These are phyloP conservation scores for Candida qinlingensis DNA, from an alignment of 805 yeast species.

Conservation along the genomic window DNA sequence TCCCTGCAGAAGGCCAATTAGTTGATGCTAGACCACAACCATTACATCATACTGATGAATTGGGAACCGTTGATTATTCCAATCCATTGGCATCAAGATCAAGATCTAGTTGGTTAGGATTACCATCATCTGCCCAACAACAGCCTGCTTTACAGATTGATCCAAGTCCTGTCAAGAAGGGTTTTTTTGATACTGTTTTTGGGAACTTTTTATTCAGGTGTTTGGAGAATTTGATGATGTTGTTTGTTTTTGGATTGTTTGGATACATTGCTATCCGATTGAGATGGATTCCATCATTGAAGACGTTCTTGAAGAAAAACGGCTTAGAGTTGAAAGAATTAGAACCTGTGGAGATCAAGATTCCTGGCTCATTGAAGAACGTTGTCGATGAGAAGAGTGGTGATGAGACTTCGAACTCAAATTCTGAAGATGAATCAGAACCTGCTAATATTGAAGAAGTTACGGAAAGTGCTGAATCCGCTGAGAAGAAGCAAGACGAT, in stretches of 20 bases:
- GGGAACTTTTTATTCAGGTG: slow-evolving; percentile 29
- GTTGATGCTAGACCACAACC: slow-evolving; percentile 8
- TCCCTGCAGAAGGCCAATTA: slow-evolving; percentile 4
- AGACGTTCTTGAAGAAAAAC: slow-evolving; percentile 26
- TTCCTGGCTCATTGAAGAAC: slow-evolving; percentile 3
- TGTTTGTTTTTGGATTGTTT: slow-evolving; percentile 25
- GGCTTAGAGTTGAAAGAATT: slow-evolving; percentile 28
- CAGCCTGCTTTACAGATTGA: slow-evolving; percentile 21
- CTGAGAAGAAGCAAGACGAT: not conserved
- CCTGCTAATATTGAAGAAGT: not conserved
- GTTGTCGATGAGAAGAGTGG: slow-evolving; percentile 1
- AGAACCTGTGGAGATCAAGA: slow-evolving; percentile 12
- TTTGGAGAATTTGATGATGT: slow-evolving; percentile 36
- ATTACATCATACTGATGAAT: not conserved
- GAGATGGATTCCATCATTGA: slow-evolving; percentile 29
- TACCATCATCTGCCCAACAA: slow-evolving; percentile 13
- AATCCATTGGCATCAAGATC: slow-evolving; percentile 13
- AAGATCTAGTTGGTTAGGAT: slow-evolving; percentile 15
- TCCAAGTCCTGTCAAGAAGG: slow-evolving; percentile 17
- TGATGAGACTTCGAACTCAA: not conserved
- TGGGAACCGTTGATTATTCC: slow-evolving; percentile 3
- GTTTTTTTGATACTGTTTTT: slow-evolving; percentile 19
- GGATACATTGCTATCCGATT: slow-evolving; percentile 27
- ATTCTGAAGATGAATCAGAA: not conserved
- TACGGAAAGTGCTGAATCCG: not conserved